phyloP scores from a whole-genome alignment of 345 rosid genomes.

The Gynandropsis gynandra region DNA sequence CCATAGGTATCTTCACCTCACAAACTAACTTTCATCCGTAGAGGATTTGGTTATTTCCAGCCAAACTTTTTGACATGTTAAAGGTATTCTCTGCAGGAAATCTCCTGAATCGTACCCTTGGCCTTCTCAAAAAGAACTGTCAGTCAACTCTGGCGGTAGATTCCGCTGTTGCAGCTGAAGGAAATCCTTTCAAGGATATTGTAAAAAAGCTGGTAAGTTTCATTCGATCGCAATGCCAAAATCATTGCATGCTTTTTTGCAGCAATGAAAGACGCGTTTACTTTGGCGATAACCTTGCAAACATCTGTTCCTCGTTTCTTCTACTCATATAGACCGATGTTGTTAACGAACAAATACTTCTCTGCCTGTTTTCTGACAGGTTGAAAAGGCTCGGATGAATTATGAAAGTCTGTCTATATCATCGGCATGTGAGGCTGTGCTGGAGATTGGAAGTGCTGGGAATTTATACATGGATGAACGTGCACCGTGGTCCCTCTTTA shows the following conservation, averaged over 20 bases:
- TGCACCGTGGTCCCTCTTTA: conserved; percentile 85
- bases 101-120: conserved; percentile 90
- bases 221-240: neutral
- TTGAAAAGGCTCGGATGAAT: conserved; percentile 52
- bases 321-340: neutral
- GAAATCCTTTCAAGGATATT: conserved; percentile 48
- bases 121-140: conserved; percentile 83
- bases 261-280: neutral
- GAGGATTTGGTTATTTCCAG: neutral
- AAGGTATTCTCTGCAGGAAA: conserved; percentile 47
- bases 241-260: neutral
- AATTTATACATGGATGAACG: conserved; percentile 72
- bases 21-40: conserved; percentile 3
- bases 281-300: neutral
- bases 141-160: conserved; percentile 68
- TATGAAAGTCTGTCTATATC: conserved; percentile 67
- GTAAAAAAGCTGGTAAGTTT: conserved; percentile 59
- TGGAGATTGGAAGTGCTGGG: conserved; percentile 87
- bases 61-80: neutral
- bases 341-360: too few species aligned
- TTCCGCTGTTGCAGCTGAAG: conserved; percentile 65
- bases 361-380: conserved; percentile 36
- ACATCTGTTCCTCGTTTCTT: neutral
- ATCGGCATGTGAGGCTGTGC: conserved; percentile 74
- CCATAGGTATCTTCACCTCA: conserved; percentile 46